Evolutionary conservation across 192 early-diverging fungal genomes (phyloP).

Genomic region (Umbelopsis vinacea): DNA sequence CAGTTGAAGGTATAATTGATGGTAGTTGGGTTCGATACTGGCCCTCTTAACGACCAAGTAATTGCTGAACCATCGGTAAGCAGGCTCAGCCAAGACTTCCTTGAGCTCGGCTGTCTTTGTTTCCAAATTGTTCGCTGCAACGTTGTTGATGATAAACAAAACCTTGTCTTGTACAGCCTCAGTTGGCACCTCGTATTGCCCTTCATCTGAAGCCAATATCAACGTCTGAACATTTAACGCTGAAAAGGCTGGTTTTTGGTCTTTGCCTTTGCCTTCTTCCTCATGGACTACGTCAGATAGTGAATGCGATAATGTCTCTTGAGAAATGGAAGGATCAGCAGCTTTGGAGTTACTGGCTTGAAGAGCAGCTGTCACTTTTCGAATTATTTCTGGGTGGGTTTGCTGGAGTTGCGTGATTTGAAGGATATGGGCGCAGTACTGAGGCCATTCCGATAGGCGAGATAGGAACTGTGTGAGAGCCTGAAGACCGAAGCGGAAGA

Average conservation of each 20-base stretch:
- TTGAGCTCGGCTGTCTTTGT: slow-evolving; percentile 78
- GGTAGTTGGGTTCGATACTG: slow-evolving; percentile 97
- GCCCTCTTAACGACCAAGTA: slow-evolving; percentile 95
- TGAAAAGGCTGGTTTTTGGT: slow-evolving; percentile 55
- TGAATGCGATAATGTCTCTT: neutral
- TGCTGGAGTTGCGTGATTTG: slow-evolving; percentile 86
- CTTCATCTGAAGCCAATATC: slow-evolving; percentile 14
- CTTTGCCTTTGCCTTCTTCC: slow-evolving; percentile 22
- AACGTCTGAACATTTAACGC: slow-evolving; percentile 56
- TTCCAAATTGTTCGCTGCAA: slow-evolving; percentile 84
- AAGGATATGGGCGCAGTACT: slow-evolving; percentile 81
- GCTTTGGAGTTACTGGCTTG: slow-evolving; percentile 35
- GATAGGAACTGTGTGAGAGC: slow-evolving; percentile 83
- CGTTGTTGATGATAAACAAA: slow-evolving; percentile 96
- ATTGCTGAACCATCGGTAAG: slow-evolving; percentile 90
- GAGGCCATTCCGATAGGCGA: slow-evolving; percentile 88
- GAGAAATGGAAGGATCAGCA: slow-evolving; percentile 11
- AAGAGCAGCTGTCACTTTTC: slow-evolving; percentile 59
- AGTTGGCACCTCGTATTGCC: slow-evolving; percentile 50
- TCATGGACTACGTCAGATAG: slow-evolving; percentile 8
- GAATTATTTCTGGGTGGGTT: slow-evolving; percentile 72
- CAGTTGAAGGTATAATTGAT: slow-evolving; percentile 86
- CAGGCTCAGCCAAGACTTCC: slow-evolving; percentile 68
- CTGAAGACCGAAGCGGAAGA: slow-evolving; percentile 90
- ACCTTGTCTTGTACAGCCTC: slow-evolving; percentile 88